Conservation (phyloP, 176 grass and related monocot species). For the Puya raimondii region DNA sequence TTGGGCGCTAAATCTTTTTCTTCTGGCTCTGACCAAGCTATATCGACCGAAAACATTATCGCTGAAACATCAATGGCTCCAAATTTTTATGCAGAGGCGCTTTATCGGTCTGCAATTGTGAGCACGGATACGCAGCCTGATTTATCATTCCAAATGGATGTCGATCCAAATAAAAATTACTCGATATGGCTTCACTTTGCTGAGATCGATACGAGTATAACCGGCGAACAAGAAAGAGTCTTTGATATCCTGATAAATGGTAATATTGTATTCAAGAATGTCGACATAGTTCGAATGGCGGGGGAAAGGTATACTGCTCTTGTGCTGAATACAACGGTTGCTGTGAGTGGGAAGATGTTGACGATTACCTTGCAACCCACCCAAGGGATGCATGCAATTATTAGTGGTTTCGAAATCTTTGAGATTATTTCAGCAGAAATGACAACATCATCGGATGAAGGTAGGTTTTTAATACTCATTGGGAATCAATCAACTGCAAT, state of each 20-base stretch:
- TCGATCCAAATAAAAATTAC: slow-evolving; percentile 92
- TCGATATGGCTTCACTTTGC: slow-evolving; percentile 97
- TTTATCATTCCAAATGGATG: slow-evolving; percentile 80
- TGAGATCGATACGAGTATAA: slow-evolving; percentile 74
- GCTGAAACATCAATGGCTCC: slow-evolving; percentile 62
- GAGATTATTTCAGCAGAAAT: slow-evolving; percentile 79
- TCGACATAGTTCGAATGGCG: slow-evolving; percentile 72
- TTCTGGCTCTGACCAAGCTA: slow-evolving; percentile 43
- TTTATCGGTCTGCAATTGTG: slow-evolving; percentile 83
- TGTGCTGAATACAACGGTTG: slow-evolving; percentile 77
- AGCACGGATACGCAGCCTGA: slow-evolving; percentile 57
- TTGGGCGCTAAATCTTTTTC: slow-evolving; percentile 53
- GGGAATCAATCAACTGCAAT: background rate
- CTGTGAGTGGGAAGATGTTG: slow-evolving; percentile 60
- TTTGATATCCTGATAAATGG: slow-evolving; percentile 90
- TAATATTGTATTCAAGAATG: slow-evolving; percentile 55
- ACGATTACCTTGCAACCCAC: slow-evolving; percentile 55
- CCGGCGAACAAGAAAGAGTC: slow-evolving; percentile 59
- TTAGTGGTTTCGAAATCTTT: slow-evolving; percentile 88
- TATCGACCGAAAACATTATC: slow-evolving; percentile 86
- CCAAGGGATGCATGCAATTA: slow-evolving; percentile 46
- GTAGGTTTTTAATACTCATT: slow-evolving; percentile 21
- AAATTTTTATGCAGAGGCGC: slow-evolving; percentile 71
- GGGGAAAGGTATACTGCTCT: slow-evolving; percentile 77
- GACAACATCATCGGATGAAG: slow-evolving; percentile 65